Percentiles rank a stretch among this genome's conserved stretches.
Evolutionary conservation across 2,329 filamentous ascomycete species (phyloP).

Genomic region (Sporothrix luriei): DNA sequence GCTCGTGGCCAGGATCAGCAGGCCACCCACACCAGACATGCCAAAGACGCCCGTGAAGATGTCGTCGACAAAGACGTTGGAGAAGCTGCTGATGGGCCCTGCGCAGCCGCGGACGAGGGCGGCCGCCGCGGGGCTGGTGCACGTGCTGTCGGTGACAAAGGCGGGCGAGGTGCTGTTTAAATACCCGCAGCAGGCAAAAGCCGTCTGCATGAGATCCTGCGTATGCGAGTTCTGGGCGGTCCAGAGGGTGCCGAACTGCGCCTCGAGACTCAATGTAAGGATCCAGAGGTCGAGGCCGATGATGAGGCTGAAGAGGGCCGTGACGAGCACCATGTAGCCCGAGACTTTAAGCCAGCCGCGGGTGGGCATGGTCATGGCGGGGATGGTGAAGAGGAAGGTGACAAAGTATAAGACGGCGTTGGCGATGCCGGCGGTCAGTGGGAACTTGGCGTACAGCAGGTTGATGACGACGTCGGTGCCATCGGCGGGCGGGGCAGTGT

Average conservation of each 20-base stretch:
- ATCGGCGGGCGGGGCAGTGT: slow-evolving; percentile 48
- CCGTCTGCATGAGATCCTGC: slow-evolving; percentile 70
- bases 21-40: slow-evolving; percentile 70
- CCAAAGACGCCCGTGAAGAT: slow-evolving; percentile 81
- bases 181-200: slow-evolving; percentile 80
- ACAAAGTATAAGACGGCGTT: slow-evolving; percentile 73
- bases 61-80: slow-evolving; percentile 71
- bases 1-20: slow-evolving; percentile 70
- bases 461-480: slow-evolving; percentile 55
- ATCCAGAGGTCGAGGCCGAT: slow-evolving; percentile 73
- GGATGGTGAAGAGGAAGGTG: slow-evolving; percentile 69
- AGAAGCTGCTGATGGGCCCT: slow-evolving; percentile 65
- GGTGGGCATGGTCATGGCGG: slow-evolving; percentile 68
- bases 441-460: slow-evolving; percentile 57
- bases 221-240: slow-evolving; percentile 56
- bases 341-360: slow-evolving; percentile 71
- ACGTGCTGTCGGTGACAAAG: slow-evolving; percentile 69
- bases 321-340: slow-evolving; percentile 64
- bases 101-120: slow-evolving; percentile 71
- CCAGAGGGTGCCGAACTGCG: slow-evolving; percentile 65
- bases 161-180: slow-evolving; percentile 70
- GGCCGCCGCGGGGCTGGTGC: slow-evolving; percentile 70
- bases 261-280: slow-evolving; percentile 68
- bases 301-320: slow-evolving; percentile 64
- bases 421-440: slow-evolving; percentile 65